These are phyloP conservation scores for Colletotrichum viniferum DNA, from an alignment of 2,329 filamentous ascomycete genomes.

Conservation along the genomic window DNA sequence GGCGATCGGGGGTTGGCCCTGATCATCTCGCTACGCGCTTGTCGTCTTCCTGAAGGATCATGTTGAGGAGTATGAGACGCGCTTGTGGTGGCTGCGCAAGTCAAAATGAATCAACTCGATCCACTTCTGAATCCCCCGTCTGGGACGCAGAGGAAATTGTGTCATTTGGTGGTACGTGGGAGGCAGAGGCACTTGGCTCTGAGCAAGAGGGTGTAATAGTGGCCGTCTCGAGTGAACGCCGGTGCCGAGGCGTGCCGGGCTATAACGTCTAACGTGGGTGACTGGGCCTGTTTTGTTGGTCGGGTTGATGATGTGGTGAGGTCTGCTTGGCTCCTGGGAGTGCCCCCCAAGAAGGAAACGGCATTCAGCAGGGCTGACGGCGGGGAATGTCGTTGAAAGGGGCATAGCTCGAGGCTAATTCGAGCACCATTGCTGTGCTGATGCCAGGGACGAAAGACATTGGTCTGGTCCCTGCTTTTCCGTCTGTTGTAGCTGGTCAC, in stretches of 20 bases:
- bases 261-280: not conserved
- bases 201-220: not conserved
- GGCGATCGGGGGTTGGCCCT: slow-evolving; percentile 2
- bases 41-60: slow-evolving; percentile 20
- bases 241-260: not conserved
- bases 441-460: slow-evolving; percentile 9
- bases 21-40: slow-evolving; percentile 21
- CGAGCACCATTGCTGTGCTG: slow-evolving; percentile 6
- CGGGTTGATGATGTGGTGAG: slow-evolving; percentile 13
- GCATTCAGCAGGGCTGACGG: slow-evolving; percentile 18
- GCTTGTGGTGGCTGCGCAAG: slow-evolving; percentile 22
- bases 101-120: slow-evolving; percentile 5
- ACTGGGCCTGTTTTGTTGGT: not conserved
- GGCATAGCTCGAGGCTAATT: slow-evolving; percentile 14
- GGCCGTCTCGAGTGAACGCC: not conserved
- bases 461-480: not conserved
- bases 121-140: not conserved
- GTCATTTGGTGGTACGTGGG: not conserved
- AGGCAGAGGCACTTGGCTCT: not conserved
- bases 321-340: not conserved
- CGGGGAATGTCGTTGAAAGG: not conserved
- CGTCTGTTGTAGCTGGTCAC: not conserved
- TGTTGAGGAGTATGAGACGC: slow-evolving; percentile 7
- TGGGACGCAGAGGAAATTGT: not conserved
- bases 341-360: not conserved